phyloP scores from a whole-genome alignment of 441 rosid genomes.

The Bruguiera hainesii region DNA sequence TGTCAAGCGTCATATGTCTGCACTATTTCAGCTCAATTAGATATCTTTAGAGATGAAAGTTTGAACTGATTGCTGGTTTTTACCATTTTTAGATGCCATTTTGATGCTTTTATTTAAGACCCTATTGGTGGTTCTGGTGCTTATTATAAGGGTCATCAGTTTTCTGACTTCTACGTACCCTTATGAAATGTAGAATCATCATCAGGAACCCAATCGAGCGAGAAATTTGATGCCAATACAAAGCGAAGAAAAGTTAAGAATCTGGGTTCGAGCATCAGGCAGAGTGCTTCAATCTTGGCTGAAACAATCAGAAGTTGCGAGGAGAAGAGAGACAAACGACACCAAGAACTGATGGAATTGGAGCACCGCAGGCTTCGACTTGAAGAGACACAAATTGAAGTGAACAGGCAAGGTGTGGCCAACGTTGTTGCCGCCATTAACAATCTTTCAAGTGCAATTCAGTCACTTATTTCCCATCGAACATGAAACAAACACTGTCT shows the following conservation, averaged over 20 bases:
- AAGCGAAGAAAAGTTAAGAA: constrained; percentile 24
- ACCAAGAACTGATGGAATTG: constrained; percentile 30
- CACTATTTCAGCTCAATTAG: too few relatives aligned
- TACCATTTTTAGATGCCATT: not conserved
- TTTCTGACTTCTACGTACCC: not conserved
- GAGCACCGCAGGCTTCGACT: constrained; percentile 34
- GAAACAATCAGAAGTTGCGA: constrained; percentile 28
- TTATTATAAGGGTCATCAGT: not conserved
- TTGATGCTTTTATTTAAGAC: not conserved
- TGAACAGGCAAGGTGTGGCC: constrained; percentile 27
- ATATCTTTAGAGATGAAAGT: too few relatives aligned
- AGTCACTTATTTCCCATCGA: constrained; percentile 29
- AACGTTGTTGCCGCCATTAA: constrained; percentile 28
- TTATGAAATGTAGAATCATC: constrained; percentile 21
- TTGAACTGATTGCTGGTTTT: too few relatives aligned
- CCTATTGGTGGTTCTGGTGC: not conserved
- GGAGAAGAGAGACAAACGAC: constrained; percentile 36
- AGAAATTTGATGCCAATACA: not conserved
- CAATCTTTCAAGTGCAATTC: constrained; percentile 36
- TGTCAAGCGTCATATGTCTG: too few relatives aligned
- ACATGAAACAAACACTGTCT: constrained; percentile 13
- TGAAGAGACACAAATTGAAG: constrained; percentile 31
- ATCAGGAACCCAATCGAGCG: constrained; percentile 27
- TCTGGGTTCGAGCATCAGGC: constrained; percentile 27
- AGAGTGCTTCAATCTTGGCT: constrained; percentile 29